Base-by-base conservation (phyloP, 2,329 filamentous ascomycete genomes). In the Alternaria alternata region DNA sequence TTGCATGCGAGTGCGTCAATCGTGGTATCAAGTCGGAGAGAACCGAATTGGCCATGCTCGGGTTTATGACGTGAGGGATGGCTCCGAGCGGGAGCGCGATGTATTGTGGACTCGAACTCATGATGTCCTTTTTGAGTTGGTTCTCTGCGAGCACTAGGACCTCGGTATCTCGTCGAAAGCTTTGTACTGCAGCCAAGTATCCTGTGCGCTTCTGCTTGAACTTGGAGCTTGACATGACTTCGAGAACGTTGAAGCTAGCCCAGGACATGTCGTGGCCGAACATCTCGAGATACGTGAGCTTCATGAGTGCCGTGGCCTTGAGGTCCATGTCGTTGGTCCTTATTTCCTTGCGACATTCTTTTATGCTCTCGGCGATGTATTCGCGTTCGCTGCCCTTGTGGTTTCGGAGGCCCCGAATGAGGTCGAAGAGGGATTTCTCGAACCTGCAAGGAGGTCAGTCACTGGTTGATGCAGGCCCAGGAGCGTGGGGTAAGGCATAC, bases 211-310 rank as follows among this genome's bases (percentile, higher is more conserved):
- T 99, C 80, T 97, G 94, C 68, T 93, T 87, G 78, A 96, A 96
- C 78, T 97, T 98, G 48, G 91, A 85, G 39, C 93, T 96, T 38
- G 94, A 96, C 95, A 99, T 99, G 81, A 99, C 95, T 82, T 99
- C 95, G 48, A 99, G 89, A 53, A 98, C 94, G 78, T 99, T 92
- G 81, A 99, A 99, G 12, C 94, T 94, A 4, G 95, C 95, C 95
- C 95, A 99, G 3, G 94, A 97, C 95, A 99, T 99, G 80, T 98
- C 95, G 78, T 98, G 92, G 14, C 95, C 95, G 70, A 98, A 94
- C 95, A 99, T 99, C 79, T 99, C 95, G 67, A 99, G 88, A 78
- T 99, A 99, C 54, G 97, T 90, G 71, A 99, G 87, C 83, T 99
- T 99, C 74, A 99, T 84, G 54, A 99, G 86, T 46, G 95, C 95